Conservation (phyloP, 1,284 basidiomycete genomes). For the Pholiota adiposa region DNA sequence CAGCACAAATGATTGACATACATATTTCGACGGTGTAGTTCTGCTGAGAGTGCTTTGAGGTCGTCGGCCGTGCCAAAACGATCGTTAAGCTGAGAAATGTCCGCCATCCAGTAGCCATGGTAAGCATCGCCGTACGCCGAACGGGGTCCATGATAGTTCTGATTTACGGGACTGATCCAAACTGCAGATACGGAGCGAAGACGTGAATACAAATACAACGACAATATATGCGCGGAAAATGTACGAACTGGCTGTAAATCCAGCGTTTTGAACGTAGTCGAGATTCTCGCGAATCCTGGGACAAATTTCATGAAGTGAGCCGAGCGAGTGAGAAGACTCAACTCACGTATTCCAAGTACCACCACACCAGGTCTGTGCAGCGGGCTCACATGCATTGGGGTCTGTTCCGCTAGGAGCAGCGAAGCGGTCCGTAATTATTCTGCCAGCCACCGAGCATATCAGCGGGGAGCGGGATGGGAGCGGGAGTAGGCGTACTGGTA, state of each 20-base stretch:
- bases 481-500: slow-evolving; percentile 38
- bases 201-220: neutral
- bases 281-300: slow-evolving; percentile 68
- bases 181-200: slow-evolving; percentile 35
- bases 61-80: slow-evolving; percentile 73
- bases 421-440: slow-evolving; percentile 79
- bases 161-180: slow-evolving; percentile 69
- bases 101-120: slow-evolving; percentile 73
- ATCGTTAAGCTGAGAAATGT: slow-evolving; percentile 66
- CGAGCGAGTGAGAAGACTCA: neutral
- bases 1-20: slow-evolving; percentile 30
- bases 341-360: slow-evolving; percentile 71
- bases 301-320: neutral
- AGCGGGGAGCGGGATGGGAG: neutral
- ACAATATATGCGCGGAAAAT: slow-evolving; percentile 15
- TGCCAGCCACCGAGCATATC: slow-evolving; percentile 14
- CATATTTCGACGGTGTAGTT: slow-evolving; percentile 73
- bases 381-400: slow-evolving; percentile 58
- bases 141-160: slow-evolving; percentile 69
- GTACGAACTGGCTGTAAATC: slow-evolving; percentile 71
- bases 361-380: slow-evolving; percentile 68
- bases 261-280: slow-evolving; percentile 79
- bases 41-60: slow-evolving; percentile 65
- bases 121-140: slow-evolving; percentile 72
- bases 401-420: slow-evolving; percentile 61